Base-by-base conservation (phyloP, 2,329 filamentous ascomycete genomes). In the Neonectria coccinea region DNA sequence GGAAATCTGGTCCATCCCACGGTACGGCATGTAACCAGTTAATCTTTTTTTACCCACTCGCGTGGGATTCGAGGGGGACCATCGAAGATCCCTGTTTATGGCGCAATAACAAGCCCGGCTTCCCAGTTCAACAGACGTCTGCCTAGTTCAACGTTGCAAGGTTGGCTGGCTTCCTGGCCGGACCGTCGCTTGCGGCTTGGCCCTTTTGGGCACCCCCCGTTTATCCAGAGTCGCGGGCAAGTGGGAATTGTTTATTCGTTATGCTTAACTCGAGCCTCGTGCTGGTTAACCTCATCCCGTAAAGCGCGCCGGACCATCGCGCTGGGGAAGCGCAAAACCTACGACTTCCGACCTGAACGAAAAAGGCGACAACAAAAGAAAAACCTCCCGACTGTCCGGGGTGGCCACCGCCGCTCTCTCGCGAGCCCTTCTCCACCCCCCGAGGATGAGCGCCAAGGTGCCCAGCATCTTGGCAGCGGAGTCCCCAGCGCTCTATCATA, bases 381-480 rank as follows among this genome's bases (percentile, higher is more conserved):
- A 10, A 54, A 33, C 18, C 12, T 47, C 22, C 41, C 50, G 42
- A 22, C 20, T 51, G 42, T 60, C 44, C 42, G 56, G 10, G 48
- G 44, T 42, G 53, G 25, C 11, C 25, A 36, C 22, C 22, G 45
- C 10, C 45, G 45, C 45, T 48, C 25, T 56, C 41, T 55, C 18
- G 11, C 54, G 54, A 48, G 29, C 33, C 41, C 36, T 59, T 44
- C 50, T 50, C 31, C 67, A 56, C 29, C 45, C 42, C 59, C 25
- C 25, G 25, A 27, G 36, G 56, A 27, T 57, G 56, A 67, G 12
- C 58, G 69, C 69, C 69, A 71, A 70, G 69, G 62, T 56, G 55
- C 67, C 57, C 18, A 64, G 62, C 58, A 56, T n/a, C 69, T 70
- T 70, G 69, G 69, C 69, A 70, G 64, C 61, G 64, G 64, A 70